Evolutionary conservation across 768 basidiomycete species (phyloP), one percentile per base, ranked within the genome.

Genomic region (Cytidiella melzeri): DNA sequence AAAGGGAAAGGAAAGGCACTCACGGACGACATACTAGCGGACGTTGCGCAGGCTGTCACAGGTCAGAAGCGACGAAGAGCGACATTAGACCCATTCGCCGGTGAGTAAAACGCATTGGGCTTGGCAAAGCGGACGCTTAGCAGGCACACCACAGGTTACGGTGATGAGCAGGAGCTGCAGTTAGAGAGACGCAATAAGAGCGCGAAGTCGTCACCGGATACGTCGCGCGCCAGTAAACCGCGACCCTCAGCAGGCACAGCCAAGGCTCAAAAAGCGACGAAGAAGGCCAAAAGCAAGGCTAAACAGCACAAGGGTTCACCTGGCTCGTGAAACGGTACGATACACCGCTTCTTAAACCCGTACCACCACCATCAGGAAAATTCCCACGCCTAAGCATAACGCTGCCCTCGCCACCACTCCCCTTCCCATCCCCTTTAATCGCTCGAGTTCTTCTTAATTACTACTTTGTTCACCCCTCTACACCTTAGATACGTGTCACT

Each of bases 71-170:
- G 77, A 25, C 73, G 75, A 61, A 71, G 82, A 56, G 71, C 74
- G 24, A 66, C 64, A 0, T 59, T 84, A 24, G 85, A 87, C 64
- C 81, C 82, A 4, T 88, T 87, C 56, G 75, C 80, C 50, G 84
- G 87, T 81, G 67, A 63, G 62, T 56, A 11, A 12, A 25, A 24
- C 41, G 10, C 37, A 43, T 46, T 6, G 55, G 43, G 18, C 61
- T 60, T 39, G 58, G 52, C 48, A 60, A 57, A 21, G 50, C 45
- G 18, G 47, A 45, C 6, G 57, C 49, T 34, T 23, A 34, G 18
- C 21, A 43, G 43, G 10, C 41, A 41, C 12, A 20, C 38, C 18
- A 0, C 53, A 73, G 72, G 66, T 13, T 64, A 68, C 39, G 64
- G 65, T 18, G 64, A 67, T 28, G 45, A 64, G n/a, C 27, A 42